Base-by-base conservation (phyloP, 1,284 basidiomycete species). In the Leccinum subrobustum region DNA sequence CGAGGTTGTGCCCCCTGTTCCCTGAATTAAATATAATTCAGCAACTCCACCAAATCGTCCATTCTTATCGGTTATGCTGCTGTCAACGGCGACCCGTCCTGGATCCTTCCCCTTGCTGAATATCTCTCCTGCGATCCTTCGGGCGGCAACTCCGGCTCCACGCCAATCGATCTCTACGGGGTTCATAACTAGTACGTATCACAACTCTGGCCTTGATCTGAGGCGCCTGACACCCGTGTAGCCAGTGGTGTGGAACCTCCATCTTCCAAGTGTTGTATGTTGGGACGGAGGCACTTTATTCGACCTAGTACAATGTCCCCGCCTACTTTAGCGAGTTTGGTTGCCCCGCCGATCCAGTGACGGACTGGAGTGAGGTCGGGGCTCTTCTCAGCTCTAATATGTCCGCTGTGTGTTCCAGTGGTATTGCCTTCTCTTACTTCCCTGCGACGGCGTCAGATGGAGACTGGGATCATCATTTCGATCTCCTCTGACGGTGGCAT, bases 311-410 rank as follows among this genome's bases (percentile, higher is more conserved):
- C 73, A 92, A 92, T 58, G 84, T 95, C 25, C 85, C 87, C 1
- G 91, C 92, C 5, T 96, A 96, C 81, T 93, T 96, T 77, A 92
- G 92, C 72, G 94, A 97, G 80, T 96, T 85, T 65, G 94, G 94
- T 60, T 93, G 91, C 69, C 86, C 89, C 70, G 82, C 77, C 12
- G 75, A 73, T 31, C 78, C 79, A 20, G 85, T 88, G 50, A 87
- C 93, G 67, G 77, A 87, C 29, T 97, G 92, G 92, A 89, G 86
- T 42, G 94, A 97, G 73, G 86, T 88, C 14, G 78, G 75, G 35
- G 83, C 89, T n/a, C 80, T 97, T 18, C 92, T 89, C 73, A 83
- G 88, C 60, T 69, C 79, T 9, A 77, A 89, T 20, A 92, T 95
- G 83, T 83, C 87, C 9, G 76, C 87, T 64, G 86, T 89, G 54